Conservation (phyloP, 306 rosid genomes). For the Carpinus fangiana region DNA sequence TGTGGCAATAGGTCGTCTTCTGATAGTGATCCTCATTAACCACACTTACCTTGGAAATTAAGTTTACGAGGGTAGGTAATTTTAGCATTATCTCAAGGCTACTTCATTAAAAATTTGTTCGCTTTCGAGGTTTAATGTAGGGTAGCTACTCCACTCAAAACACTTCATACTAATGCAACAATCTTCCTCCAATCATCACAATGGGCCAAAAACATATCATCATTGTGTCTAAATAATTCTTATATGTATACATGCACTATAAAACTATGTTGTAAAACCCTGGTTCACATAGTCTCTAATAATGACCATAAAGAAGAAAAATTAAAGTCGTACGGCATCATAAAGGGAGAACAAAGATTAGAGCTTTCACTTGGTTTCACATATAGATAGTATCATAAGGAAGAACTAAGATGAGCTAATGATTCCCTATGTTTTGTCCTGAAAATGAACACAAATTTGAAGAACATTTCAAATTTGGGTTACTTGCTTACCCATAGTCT, state of each 20-base stretch:
- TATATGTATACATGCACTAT: not conserved
- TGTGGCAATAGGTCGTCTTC: not conserved
- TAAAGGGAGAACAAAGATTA: not conserved
- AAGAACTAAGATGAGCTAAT: constrained; percentile 6
- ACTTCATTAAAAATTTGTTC: not conserved
- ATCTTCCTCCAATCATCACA: not conserved
- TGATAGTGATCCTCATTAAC: not conserved
- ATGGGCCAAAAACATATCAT: not conserved
- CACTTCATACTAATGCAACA: not conserved
- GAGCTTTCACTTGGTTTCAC: constrained; percentile 11
- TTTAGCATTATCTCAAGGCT: not conserved
- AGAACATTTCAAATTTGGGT: constrained; percentile 16
- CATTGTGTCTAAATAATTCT: not conserved
- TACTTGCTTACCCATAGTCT: constrained; percentile 24
- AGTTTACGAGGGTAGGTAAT: not conserved
- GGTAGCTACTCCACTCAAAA: not conserved
- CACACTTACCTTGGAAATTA: not conserved
- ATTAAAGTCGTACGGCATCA: not conserved
- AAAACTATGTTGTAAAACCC: not conserved
- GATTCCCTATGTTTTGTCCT: constrained; percentile 11
- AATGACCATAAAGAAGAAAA: not conserved
- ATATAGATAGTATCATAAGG: constrained; percentile 12
- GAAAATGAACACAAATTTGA: not conserved
- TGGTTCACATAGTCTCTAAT: not conserved
- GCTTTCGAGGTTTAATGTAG: not conserved